A percentile compares a stretch with the other conserved stretches of the same genome.
phyloP scores from a whole-genome alignment of 2,329 filamentous ascomycete genomes.

The Neurospora sp. region DNA sequence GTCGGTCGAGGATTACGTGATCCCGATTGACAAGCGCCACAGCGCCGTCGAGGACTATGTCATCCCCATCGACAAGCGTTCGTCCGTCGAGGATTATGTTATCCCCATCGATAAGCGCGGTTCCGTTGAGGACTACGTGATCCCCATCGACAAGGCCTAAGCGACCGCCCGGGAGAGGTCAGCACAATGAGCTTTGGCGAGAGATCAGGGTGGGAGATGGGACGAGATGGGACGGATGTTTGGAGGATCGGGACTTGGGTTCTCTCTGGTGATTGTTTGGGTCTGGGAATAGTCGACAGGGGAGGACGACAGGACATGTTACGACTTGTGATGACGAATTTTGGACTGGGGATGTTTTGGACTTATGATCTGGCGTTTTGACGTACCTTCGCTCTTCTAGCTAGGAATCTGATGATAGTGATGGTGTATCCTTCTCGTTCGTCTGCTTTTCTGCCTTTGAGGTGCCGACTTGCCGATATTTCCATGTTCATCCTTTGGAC shows the following conservation, averaged over 20 bases:
- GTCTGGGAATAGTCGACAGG: too few relatives aligned
- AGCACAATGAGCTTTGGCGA: neutral
- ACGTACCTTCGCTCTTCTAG: neutral
- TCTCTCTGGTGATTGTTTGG: neutral
- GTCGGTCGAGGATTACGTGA: neutral
- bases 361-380: neutral
- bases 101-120: neutral
- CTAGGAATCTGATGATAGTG: neutral
- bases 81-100: too few relatives aligned
- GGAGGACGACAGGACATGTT: too few relatives aligned
- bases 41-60: neutral
- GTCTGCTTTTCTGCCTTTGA: too few relatives aligned
- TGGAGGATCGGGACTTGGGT: neutral
- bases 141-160: neutral
- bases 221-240: neutral
- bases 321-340: neutral
- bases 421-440: too few relatives aligned
- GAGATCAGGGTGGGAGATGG: neutral
- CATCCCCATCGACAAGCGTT: neutral
- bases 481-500: too few relatives aligned
- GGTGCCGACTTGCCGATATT: neutral
- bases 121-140: neutral
- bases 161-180: neutral
- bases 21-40: neutral
- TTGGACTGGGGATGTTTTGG: neutral